Base-by-base conservation (phyloP, 345 rosid species). In the Brassica rapa region DNA sequence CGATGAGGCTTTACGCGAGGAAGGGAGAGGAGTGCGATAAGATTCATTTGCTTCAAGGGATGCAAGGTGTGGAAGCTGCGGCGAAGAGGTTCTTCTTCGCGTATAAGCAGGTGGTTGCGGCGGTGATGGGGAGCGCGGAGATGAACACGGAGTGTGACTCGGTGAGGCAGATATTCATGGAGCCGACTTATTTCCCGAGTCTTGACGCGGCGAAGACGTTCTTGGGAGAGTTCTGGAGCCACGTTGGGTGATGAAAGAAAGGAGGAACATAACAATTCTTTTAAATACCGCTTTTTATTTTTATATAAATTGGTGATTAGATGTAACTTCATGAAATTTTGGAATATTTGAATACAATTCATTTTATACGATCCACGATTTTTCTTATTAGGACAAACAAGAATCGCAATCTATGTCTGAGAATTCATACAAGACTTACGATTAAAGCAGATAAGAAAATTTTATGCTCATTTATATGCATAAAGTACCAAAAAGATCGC, bases 121-220 rank as follows among this genome's bases (percentile, higher is more conserved):
- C 82, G 75, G 86, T 88, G 55, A 86, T 93, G 92, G 99, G 99
- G 19, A 93, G 97, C 70, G 83, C 93, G 75, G 56, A 49, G 56
- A 49, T 5, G 56, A 49, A 49, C 8, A 49, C 19, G 19, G 56
- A 49, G 25, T 75, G 86, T 51, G 97, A 93, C 83, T 87, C 97
- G 25, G 49, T 96, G 85, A 89, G 89, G 79, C 96, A 85, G 87
- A 60, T 93, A 60, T 91, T 91, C 65, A 85, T 93, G 53, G 99
- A 96, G 77, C 94, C 94, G 21, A 87, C 96, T 46, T 93, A 91
- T 83, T 95, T 83, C 41, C 99, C 99, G 63, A 93, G 98, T 68
- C 79, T 95, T 83, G 99, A 95, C 75, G 98, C 97, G 16, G 99
- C 99, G 0, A 95, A 95, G 87, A 95, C 99, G 8, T 95, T 91